Evolutionary conservation across 2,329 filamentous ascomycete genomes (phyloP), one percentile per base, ranked within the genome.

Genomic region (Neodidymelliopsis sp.): DNA sequence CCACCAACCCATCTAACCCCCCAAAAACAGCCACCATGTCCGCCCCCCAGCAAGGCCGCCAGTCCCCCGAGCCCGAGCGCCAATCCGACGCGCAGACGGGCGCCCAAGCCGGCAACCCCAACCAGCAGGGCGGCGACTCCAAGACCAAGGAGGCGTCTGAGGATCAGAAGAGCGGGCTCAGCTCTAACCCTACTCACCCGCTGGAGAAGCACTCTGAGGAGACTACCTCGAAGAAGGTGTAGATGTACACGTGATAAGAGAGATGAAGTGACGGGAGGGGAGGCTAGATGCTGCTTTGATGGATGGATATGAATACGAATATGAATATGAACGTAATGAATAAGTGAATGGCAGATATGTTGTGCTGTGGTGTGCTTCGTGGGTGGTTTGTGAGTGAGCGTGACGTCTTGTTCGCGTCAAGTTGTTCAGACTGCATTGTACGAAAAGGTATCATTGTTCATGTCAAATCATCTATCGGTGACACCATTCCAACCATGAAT

Each of bases 11-110:
- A n/a, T n/a, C n/a, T n/a, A n/a, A n/a, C n/a, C n/a, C n/a, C n/a
- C n/a, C n/a, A 16, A 29, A 44, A 59, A 59, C 16, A n/a, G n/a
- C n/a, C 31, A 85, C 57, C 66, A 90, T 91, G 88, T 86, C 88
- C 63, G 79, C 82, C 47, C 81, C 77, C 58, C 75, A 79, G 67
- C 74, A 82, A 74, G 88, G 89, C 71, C 86, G 86, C 68, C 83
- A 96, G 75, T 96, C 91, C 23, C 91, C 91, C 54, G 77, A 85
- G 41, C 89, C 89, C 20, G 85, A 89, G 76, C 69, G 72, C 59
- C 89, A 90, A 75, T 76, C 79, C 27, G 86, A 83, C 51, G 74
- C 78, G 45, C 90, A 94, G 76, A 74, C 84, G 49, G 76, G 83
- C 56, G 83, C 82, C 6, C 67, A 81, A 10, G 79, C 84, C 2